These are phyloP conservation scores for Suhomyces emberorum DNA, from an alignment of 805 yeast genomes.

Conservation along the genomic window DNA sequence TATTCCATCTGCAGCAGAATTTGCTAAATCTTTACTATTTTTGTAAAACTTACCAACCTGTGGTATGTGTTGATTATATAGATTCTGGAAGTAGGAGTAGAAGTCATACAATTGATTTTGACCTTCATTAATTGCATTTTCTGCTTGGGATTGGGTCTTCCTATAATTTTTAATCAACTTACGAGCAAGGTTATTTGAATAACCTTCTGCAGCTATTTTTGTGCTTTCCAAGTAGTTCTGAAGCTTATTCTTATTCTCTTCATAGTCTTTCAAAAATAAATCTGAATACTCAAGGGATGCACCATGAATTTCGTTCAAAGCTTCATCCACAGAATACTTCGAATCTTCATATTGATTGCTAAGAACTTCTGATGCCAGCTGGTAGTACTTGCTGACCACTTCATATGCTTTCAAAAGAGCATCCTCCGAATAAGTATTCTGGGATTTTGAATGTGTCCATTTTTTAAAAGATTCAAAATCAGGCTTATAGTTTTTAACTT, in stretches of 20 bases:
- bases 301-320: constrained; percentile 14
- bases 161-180: constrained; percentile 8
- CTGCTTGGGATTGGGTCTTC: constrained; percentile 4
- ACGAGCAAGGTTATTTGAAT: constrained; percentile 8
- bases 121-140: background rate
- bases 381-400: constrained; percentile 18
- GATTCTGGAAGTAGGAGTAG: background rate
- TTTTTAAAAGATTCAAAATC: constrained; percentile 13
- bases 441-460: constrained; percentile 11
- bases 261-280: constrained; percentile 8
- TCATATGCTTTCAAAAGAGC: constrained; percentile 14
- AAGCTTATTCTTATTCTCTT: constrained; percentile 7
- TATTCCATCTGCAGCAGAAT: background rate
- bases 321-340: constrained; percentile 13
- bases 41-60: background rate
- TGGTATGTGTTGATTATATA: too few relatives aligned
- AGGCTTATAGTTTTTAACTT: constrained; percentile 17
- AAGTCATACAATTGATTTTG: background rate
- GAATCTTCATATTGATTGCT: constrained; percentile 8
- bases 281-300: constrained; percentile 18
- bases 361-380: constrained; percentile 16
- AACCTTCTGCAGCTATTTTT: constrained; percentile 12
- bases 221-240: constrained; percentile 11
- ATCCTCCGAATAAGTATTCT: constrained; percentile 16
- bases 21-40: background rate